Percentiles rank a stretch among this genome's conserved stretches.
Evolutionary conservation across 2,329 filamentous ascomycete species (phyloP).

Genomic region (Chaetomium sp.): DNA sequence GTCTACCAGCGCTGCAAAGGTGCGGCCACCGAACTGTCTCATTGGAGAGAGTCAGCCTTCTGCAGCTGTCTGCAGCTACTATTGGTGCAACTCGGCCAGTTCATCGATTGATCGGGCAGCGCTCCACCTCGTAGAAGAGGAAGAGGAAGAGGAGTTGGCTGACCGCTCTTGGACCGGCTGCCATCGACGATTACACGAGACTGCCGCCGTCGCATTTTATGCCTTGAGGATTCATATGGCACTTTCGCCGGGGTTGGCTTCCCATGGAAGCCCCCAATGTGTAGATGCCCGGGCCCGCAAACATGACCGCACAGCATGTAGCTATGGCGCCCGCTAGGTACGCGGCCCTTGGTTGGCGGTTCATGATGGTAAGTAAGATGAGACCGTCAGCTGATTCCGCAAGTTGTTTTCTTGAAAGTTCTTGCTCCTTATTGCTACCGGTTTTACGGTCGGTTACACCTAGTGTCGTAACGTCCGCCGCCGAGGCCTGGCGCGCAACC

Average conservation of each 20-base stretch:
- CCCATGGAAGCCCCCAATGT: background rate
- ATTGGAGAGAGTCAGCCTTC: constrained; percentile 35
- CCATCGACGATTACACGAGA: background rate
- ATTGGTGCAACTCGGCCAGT: constrained; percentile 33
- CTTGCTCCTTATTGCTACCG: background rate
- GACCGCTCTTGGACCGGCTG: constrained; percentile 6
- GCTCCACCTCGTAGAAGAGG: constrained; percentile 1
- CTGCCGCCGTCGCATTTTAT: background rate
- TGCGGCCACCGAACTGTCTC: constrained; percentile 22
- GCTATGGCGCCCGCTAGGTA: too few species aligned
- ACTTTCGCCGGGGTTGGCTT: background rate
- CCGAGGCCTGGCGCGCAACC: background rate
- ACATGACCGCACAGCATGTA: background rate
- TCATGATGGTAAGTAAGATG: background rate
- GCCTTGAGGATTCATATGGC: background rate
- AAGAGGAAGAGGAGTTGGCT: background rate
- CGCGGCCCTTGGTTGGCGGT: background rate
- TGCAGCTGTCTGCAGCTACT: constrained; percentile 32
- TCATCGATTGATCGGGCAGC: constrained; percentile 16
- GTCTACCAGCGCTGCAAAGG: constrained; percentile 26
- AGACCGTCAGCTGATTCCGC: background rate
- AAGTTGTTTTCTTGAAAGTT: background rate
- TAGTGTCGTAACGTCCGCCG: background rate
- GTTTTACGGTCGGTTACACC: background rate
- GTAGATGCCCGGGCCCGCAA: background rate